phyloP scores from a whole-genome alignment of 768 basidiomycete species.

The Royoungia palumana region DNA sequence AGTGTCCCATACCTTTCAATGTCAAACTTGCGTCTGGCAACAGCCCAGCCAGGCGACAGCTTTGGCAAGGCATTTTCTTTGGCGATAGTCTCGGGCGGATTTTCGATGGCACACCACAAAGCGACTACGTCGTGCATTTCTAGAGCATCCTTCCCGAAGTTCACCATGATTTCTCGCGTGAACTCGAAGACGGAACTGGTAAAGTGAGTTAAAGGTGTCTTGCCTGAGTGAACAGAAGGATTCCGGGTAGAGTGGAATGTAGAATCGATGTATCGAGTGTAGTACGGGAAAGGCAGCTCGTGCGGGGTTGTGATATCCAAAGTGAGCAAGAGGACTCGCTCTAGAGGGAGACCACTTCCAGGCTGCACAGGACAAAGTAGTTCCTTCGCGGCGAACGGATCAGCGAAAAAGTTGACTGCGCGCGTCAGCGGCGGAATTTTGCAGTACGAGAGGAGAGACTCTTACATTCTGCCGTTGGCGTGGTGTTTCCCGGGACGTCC shows the following conservation, averaged over 20 bases:
- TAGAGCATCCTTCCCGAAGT: slow-evolving; percentile 80
- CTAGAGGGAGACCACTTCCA: slow-evolving; percentile 51
- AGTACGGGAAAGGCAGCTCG: slow-evolving; percentile 68
- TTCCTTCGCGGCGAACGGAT: slow-evolving; percentile 78
- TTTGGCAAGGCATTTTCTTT: slow-evolving; percentile 19
- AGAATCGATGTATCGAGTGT: slow-evolving; percentile 58
- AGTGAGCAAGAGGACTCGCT: slow-evolving; percentile 67
- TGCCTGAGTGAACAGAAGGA: slow-evolving; percentile 47
- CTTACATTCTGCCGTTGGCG: slow-evolving; percentile 81
- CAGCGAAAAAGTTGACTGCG: slow-evolving; percentile 82
- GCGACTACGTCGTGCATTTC: slow-evolving; percentile 90
- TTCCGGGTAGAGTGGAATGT: slow-evolving; percentile 45
- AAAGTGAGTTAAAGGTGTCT: slow-evolving; percentile 68
- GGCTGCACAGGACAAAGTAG: slow-evolving; percentile 47
- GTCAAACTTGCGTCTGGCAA: slow-evolving; percentile 52
- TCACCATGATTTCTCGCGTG: slow-evolving; percentile 71
- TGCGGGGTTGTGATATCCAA: slow-evolving; percentile 83
- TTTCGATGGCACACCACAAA: slow-evolving; percentile 81
- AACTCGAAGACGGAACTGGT: slow-evolving; percentile 77
- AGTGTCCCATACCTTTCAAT: slow-evolving; percentile 57
- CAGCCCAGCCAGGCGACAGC: slow-evolving; percentile 55
- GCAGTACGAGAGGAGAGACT: not conserved
- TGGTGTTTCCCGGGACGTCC: slow-evolving; percentile 87
- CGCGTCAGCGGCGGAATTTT: not conserved
- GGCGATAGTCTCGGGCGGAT: slow-evolving; percentile 48